These are phyloP conservation scores for Paulownia fortunei DNA, from an alignment of 257 asterid species.

Conservation along the genomic window DNA sequence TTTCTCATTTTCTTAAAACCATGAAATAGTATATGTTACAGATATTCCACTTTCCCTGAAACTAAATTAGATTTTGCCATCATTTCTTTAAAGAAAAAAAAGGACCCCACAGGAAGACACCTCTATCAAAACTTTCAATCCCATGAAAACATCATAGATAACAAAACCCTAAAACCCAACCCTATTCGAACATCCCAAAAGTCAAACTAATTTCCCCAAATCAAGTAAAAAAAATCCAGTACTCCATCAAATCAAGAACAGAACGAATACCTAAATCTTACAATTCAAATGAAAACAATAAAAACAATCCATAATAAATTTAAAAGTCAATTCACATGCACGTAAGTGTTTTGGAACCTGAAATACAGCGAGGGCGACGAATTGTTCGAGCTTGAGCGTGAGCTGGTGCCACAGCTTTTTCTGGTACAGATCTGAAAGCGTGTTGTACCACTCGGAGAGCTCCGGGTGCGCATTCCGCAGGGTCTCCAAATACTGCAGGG, in stretches of 20 bases:
- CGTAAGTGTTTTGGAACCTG: conserved; percentile 54
- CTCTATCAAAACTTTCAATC: not conserved
- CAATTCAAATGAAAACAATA: not conserved
- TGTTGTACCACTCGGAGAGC: conserved; percentile 83
- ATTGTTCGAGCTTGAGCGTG: conserved; percentile 92
- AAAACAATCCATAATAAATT: not conserved
- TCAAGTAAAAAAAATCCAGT: conserved; percentile 11
- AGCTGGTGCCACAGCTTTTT: conserved; percentile 99
- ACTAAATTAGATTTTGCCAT: not conserved
- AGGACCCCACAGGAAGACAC: not conserved
- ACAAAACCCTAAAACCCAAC: conserved; percentile 41
- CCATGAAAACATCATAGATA: conserved; percentile 19
- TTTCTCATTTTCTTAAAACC: not conserved
- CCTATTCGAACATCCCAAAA: conserved; percentile 25
- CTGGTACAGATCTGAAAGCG: conserved; percentile 97
- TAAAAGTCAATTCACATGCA: conserved; percentile 17
- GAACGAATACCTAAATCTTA: conserved; percentile 17
- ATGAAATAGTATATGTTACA: not conserved
- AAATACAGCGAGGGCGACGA: conserved; percentile 84
- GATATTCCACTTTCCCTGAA: not conserved
- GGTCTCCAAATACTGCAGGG: conserved; percentile 76
- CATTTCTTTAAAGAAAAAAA: not conserved
- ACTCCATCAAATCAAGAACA: conserved; percentile 4
- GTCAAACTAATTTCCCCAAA: conserved; percentile 8
- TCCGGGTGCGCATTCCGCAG: conserved; percentile 81